Conservation (phyloP, 129 eudicot genomes). For the Glebionis coronaria region DNA sequence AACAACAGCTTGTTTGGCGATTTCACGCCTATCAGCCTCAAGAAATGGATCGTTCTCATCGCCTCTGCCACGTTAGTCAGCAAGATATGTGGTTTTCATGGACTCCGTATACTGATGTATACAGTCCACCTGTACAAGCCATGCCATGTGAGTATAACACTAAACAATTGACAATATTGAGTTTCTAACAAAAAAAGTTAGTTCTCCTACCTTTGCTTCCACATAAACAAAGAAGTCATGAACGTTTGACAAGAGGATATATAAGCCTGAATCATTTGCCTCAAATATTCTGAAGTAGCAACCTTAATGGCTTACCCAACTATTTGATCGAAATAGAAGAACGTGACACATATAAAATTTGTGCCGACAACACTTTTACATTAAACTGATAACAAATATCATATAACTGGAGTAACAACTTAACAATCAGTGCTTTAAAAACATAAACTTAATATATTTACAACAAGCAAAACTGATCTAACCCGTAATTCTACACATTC, state of each 20-base stretch:
- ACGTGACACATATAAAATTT: too few relatives aligned
- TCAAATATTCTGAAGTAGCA: too few relatives aligned
- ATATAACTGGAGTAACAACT: too few relatives aligned
- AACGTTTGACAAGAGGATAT: conserved; percentile 82
- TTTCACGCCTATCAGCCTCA: conserved; percentile 93
- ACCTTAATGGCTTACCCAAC: too few relatives aligned
- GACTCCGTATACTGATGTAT: conserved; percentile 97
- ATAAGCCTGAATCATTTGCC: too few relatives aligned
- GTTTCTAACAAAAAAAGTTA: neutral
- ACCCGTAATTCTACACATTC: too few relatives aligned
- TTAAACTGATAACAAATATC: too few relatives aligned
- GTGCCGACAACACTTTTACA: too few relatives aligned
- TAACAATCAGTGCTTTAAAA: too few relatives aligned
- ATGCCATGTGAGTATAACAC: conserved; percentile 2
- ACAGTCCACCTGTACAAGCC: conserved; percentile 71
- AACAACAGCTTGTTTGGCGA: conserved; percentile 88
- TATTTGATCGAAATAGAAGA: too few relatives aligned
- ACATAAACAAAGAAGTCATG: conserved; percentile 96
- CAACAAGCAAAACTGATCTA: too few relatives aligned
- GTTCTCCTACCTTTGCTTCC: conserved; percentile 78
- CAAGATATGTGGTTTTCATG: conserved; percentile 89
- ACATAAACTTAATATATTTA: too few relatives aligned
- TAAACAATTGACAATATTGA: neutral
- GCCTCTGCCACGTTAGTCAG: conserved; percentile 87
- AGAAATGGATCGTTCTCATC: conserved; percentile 84